These are phyloP conservation scores for Peltaster fructicola DNA, from an alignment of 2,329 filamentous ascomycete species.

Conservation along the genomic window DNA sequence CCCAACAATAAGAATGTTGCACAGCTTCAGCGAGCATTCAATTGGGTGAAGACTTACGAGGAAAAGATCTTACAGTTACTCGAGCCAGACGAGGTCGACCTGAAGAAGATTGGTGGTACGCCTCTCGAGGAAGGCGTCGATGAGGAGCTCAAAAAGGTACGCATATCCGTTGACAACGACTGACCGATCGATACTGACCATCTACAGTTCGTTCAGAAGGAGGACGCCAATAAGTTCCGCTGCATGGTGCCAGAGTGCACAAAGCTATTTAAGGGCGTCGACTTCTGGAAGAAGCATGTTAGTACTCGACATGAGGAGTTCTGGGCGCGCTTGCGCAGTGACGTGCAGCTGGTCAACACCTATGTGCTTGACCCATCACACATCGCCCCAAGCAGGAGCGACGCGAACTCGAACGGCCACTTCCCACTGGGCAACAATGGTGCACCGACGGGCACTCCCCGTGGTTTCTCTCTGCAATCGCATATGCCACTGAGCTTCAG, in stretches of 20 bases:
- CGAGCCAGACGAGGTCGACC: conserved; percentile 71
- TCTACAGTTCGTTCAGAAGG: conserved; percentile 66
- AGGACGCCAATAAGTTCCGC: conserved; percentile 91
- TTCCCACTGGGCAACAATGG: conserved; percentile 60
- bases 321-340: conserved; percentile 60
- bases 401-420: conserved; percentile 89
- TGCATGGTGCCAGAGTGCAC: conserved; percentile 93
- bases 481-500: no score
- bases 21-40: conserved; percentile 85
- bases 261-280: conserved; percentile 91
- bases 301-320: conserved; percentile 91
- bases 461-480: conserved; percentile 76
- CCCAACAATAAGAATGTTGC: conserved; percentile 64
- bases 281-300: conserved; percentile 96
- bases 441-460: conserved; percentile 61
- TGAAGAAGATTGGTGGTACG: conserved; percentile 81
- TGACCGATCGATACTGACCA: conserved; percentile 3
- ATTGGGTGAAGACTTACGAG: conserved; percentile 98
- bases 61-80: conserved; percentile 89
- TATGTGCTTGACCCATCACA: conserved; percentile 91
- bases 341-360: conserved; percentile 80
- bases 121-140: conserved; percentile 69
- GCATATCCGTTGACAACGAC: conserved; percentile 1
- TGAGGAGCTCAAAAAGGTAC: conserved; percentile 58
- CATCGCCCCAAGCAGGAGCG: conserved; percentile 80